These are phyloP conservation scores for Panicum hallii DNA, from an alignment of 202 grass and related monocot species.

Conservation along the genomic window DNA sequence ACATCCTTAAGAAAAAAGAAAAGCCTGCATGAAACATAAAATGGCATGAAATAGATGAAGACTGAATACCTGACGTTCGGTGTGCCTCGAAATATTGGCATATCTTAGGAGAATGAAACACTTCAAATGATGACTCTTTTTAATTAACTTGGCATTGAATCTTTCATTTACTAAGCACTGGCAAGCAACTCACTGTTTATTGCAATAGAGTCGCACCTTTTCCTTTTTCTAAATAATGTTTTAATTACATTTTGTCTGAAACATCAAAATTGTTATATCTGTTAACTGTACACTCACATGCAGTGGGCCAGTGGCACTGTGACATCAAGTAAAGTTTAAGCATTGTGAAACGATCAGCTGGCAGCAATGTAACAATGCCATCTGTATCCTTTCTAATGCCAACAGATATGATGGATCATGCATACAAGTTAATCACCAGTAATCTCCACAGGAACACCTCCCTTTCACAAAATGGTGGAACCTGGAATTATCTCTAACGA, in stretches of 20 bases:
- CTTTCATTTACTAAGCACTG: background rate
- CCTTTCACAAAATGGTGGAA: slow-evolving; percentile 67
- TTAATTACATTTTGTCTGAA: slow-evolving; percentile 12
- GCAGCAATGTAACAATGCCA: slow-evolving; percentile 30
- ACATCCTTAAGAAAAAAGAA: background rate
- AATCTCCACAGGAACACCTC: slow-evolving; percentile 66
- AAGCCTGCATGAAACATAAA: background rate
- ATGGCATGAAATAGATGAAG: background rate
- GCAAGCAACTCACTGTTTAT: slow-evolving; percentile 4
- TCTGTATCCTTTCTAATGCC: slow-evolving; percentile 10
- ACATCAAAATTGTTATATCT: slow-evolving; percentile 32
- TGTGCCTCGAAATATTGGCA: background rate
- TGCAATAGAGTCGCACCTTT: background rate
- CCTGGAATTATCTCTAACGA: slow-evolving; percentile 68
- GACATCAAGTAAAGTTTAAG: background rate
- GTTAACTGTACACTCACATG: slow-evolving; percentile 12
- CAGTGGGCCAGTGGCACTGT: background rate
- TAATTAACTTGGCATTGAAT: background rate
- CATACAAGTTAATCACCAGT: slow-evolving; percentile 52
- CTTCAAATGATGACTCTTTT: background rate
- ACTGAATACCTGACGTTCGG: background rate
- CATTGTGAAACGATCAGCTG: slow-evolving; percentile 2
- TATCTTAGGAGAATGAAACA: background rate
- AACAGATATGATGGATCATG: background rate
- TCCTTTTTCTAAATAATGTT: background rate